phyloP scores from a whole-genome alignment of 169 alveolate genomes.

The Plasmodium malariae region DNA sequence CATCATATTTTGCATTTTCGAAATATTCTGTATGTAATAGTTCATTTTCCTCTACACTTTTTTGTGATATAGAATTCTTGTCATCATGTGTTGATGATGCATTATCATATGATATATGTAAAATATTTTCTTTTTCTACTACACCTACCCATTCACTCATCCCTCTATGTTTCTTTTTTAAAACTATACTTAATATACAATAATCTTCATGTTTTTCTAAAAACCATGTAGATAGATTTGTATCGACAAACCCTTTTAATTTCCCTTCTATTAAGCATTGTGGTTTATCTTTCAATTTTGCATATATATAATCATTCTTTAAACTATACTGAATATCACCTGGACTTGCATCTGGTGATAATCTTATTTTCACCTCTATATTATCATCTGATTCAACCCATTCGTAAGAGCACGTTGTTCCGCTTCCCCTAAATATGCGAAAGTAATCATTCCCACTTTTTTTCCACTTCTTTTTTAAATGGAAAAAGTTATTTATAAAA shows the following conservation, averaged over 20 bases:
- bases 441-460: neutral
- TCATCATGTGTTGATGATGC: neutral
- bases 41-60: conserved; percentile 6
- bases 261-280: conserved; percentile 71
- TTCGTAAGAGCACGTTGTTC: conserved; percentile 67
- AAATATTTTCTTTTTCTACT: conserved; percentile 54
- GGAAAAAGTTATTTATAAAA: conserved; percentile 3
- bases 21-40: conserved; percentile 34
- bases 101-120: conserved; percentile 52
- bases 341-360: conserved; percentile 36
- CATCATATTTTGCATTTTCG: conserved; percentile 49
- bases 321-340: conserved; percentile 52
- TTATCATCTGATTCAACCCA: conserved; percentile 66
- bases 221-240: conserved; percentile 67
- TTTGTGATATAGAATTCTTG: neutral
- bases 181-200: conserved; percentile 35
- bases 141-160: conserved; percentile 77
- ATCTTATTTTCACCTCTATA: conserved; percentile 37
- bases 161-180: conserved; percentile 70
- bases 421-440: conserved; percentile 24
- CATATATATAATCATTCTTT: conserved; percentile 40
- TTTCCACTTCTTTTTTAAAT: conserved; percentile 1
- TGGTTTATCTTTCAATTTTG: conserved; percentile 55
- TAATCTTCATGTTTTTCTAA: conserved; percentile 32
- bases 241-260: conserved; percentile 55